phyloP scores from a whole-genome alignment of 257 asterid genomes.

The Rhazya stricta region DNA sequence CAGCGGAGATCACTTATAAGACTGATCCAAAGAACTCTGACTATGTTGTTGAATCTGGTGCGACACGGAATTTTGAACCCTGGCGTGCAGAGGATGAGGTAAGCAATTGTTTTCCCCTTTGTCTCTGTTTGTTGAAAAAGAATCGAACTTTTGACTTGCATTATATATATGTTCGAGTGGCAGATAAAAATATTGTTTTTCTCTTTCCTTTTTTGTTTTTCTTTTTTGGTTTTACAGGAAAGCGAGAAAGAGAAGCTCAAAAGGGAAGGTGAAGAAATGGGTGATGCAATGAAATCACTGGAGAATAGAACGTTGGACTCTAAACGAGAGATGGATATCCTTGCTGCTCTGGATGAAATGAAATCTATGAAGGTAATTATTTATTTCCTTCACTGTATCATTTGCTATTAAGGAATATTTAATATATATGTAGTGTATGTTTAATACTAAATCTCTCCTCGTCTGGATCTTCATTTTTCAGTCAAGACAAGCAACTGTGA shows the following conservation, averaged over 20 bases:
- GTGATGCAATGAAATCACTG: constrained; percentile 94
- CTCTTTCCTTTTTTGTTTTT: too few relatives aligned
- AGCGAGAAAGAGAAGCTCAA: constrained; percentile 53
- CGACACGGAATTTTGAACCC: constrained; percentile 76
- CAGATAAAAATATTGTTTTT: constrained; percentile 4
- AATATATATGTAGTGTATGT: not conserved
- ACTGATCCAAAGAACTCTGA: constrained; percentile 93
- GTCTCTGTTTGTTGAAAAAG: not conserved
- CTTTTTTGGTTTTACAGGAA: constrained; percentile 46
- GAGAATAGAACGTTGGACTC: constrained; percentile 88
- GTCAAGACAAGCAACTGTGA: constrained; percentile 86
- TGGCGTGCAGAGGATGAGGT: constrained; percentile 95
- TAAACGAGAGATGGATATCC: constrained; percentile 84
- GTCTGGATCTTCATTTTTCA: constrained; percentile 22
- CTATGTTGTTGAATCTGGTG: constrained; percentile 81
- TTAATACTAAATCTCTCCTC: constrained; percentile 7
- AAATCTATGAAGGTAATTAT: constrained; percentile 75
- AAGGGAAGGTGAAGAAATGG: constrained; percentile 80
- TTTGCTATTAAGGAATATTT: not conserved
- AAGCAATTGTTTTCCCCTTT: not conserved
- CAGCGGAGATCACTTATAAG: constrained; percentile 78
- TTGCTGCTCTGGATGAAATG: constrained; percentile 90
- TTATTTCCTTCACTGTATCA: not conserved
- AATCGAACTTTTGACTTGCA: not conserved
- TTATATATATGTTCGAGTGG: not conserved